Evolutionary conservation across 2,329 filamentous ascomycete species (phyloP), one percentile per base, ranked within the genome.

Genomic region (Alternaria solani): DNA sequence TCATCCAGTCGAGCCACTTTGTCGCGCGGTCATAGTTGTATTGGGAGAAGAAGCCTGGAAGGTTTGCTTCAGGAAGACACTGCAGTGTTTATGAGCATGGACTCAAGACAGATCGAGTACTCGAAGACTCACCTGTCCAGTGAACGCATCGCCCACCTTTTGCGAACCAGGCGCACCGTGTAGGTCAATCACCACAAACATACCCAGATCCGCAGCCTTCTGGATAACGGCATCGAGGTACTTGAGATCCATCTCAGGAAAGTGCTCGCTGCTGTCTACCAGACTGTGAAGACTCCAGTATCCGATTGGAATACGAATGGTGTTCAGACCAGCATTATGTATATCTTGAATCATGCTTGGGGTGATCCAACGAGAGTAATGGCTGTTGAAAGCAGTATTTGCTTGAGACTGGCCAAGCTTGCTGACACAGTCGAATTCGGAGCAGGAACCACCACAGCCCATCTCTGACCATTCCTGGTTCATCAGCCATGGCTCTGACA

Each of bases 401-500:
- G 84, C 82, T 23, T 71, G 68, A 8, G 74, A 71, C 66, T 87
- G 84, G 7, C 84, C 84, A 3, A 84, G 74, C 3, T 74, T 73
- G 57, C 71, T 72, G 34, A 87, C 83, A 66, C 85, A 87, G 74
- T 86, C 84, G 64, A 85, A 87, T 72, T 87, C 85, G 41, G 82
- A 83, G 20, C 78, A 70, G 14, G 78, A 64, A 1, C 64, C 73
- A 8, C 70, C 70, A 64, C 85, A 87, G 30, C 83, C 83, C 67
- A 86, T 84, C 23, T 64, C 65, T 16, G 63, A 71, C 84, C 85
- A 87, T 53, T 80, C 79, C 16, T 71, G 66, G 20, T 67, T 66
- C 53, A 81, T 81, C 68, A 87, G 83, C 85, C 85, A 87, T n/a
- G 83, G 84, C 74, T 87, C 85, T 23, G 82, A 75, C 52, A 87